phyloP scores from a whole-genome alignment of 768 basidiomycete species.

The Phylloporus arenicola region DNA sequence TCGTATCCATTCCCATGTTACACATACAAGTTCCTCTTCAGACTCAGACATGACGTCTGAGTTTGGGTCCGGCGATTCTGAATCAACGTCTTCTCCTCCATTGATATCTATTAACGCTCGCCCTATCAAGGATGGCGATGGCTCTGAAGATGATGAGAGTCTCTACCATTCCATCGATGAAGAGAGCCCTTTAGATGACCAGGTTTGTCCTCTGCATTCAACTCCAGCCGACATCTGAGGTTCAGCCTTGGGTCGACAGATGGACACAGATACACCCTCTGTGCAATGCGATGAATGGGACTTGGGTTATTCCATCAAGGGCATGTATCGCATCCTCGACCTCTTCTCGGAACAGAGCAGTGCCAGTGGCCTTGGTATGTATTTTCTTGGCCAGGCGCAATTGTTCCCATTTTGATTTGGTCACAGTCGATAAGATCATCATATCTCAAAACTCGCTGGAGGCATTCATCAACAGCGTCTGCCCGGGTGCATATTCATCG shows the following conservation, averaged over 20 bases:
- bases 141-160: conserved; percentile 10
- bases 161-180: conserved; percentile 13
- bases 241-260: conserved; percentile 10
- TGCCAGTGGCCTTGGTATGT: conserved; percentile 43
- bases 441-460: conserved; percentile 49
- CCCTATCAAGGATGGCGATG: neutral
- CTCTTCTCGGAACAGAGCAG: conserved; percentile 47
- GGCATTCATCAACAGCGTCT: conserved; percentile 43
- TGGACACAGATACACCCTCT: conserved; percentile 7
- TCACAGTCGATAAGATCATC: conserved; percentile 56
- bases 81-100: conserved; percentile 2
- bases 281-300: conserved; percentile 15
- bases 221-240: neutral
- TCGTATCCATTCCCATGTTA: neutral
- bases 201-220: conserved; percentile 7
- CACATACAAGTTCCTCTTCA: neutral
- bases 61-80: conserved; percentile 1
- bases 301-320: conserved; percentile 31
- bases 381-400: neutral
- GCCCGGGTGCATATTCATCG: conserved; percentile 48
- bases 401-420: neutral
- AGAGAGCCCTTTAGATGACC: neutral
- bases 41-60: conserved; percentile 6
- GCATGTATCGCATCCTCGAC: conserved; percentile 51
- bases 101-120: neutral